Percentiles rank a stretch among this genome's conserved stretches.
Conservation (phyloP, 2,329 filamentous ascomycete species). For the Conoideocrella luteorostrata region DNA sequence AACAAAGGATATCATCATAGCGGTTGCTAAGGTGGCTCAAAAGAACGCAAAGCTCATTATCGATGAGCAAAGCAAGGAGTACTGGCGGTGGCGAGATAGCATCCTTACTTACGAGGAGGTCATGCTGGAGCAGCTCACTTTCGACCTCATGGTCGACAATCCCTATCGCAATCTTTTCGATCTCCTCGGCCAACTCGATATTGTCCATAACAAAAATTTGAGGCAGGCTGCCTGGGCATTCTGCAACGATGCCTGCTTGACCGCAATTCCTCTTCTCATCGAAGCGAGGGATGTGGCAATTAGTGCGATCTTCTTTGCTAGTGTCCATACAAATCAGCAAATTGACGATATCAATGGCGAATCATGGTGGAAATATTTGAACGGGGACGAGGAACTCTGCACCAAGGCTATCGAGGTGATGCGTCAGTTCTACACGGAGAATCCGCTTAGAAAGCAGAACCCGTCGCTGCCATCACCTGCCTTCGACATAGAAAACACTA, state of each 20-base stretch:
- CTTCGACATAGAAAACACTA: slow-evolving; percentile 50
- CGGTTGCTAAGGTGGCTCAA: slow-evolving; percentile 88
- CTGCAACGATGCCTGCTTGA: slow-evolving; percentile 83
- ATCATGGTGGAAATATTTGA: slow-evolving; percentile 82
- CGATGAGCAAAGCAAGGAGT: slow-evolving; percentile 96
- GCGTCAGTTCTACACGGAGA: slow-evolving; percentile 60
- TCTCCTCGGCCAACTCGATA: slow-evolving; percentile 64
- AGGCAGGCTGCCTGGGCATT: slow-evolving; percentile 90
- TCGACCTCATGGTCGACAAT: slow-evolving; percentile 85
- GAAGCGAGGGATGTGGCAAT: slow-evolving; percentile 76
- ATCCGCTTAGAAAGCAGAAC: slow-evolving; percentile 53
- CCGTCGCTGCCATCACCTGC: slow-evolving; percentile 46
- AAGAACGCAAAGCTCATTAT: slow-evolving; percentile 87
- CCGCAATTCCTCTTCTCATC: slow-evolving; percentile 75
- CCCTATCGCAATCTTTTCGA: slow-evolving; percentile 82
- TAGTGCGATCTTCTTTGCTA: slow-evolving; percentile 79
- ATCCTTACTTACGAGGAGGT: slow-evolving; percentile 89
- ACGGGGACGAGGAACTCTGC: slow-evolving; percentile 65
- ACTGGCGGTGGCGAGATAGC: slow-evolving; percentile 94
- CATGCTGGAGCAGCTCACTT: slow-evolving; percentile 85
- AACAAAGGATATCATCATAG: slow-evolving; percentile 89
- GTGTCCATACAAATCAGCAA: slow-evolving; percentile 64
- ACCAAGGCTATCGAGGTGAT: slow-evolving; percentile 69
- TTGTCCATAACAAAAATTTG: slow-evolving; percentile 73
- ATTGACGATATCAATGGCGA: slow-evolving; percentile 70